phyloP scores from a whole-genome alignment of 2,329 filamentous ascomycete species.

The Xylariaceae sp. region DNA sequence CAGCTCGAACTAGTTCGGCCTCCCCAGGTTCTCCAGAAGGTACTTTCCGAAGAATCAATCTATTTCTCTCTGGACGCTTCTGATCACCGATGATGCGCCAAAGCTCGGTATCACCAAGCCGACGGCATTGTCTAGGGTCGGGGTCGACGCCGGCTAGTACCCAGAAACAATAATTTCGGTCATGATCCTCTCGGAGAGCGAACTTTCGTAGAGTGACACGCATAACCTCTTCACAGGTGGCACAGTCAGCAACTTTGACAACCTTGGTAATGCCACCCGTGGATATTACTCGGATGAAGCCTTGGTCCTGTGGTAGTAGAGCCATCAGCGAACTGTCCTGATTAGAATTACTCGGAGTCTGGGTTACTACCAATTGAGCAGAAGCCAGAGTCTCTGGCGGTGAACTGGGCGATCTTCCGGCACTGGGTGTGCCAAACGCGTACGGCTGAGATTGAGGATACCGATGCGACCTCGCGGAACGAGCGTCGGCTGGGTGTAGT shows the following conservation, averaged over 20 bases:
- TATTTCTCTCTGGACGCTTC: conserved; percentile 77
- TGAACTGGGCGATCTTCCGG: conserved; percentile 52
- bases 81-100: conserved; percentile 87
- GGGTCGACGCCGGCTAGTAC: conserved; percentile 81
- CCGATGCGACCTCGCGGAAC: conserved; percentile 46
- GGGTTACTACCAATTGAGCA: conserved; percentile 57
- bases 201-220: conserved; percentile 84
- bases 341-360: conserved; percentile 76
- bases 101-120: conserved; percentile 79
- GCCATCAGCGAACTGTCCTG: conserved; percentile 83
- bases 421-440: conserved; percentile 43
- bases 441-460: conserved; percentile 49
- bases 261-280: conserved; percentile 89
- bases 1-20: conserved; percentile 79
- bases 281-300: conserved; percentile 88
- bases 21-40: conserved; percentile 84
- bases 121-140: conserved; percentile 72
- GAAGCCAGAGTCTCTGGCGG: conserved; percentile 58
- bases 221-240: conserved; percentile 88
- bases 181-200: conserved; percentile 79
- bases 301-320: conserved; percentile 76
- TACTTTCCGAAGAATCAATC: conserved; percentile 87
- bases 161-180: conserved; percentile 96
- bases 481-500: conserved; percentile 50
- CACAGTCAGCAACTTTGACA: conserved; percentile 87